Evolutionary conservation across 768 basidiomycete genomes (phyloP).

Genomic region (Boletus tylopilopsis): DNA sequence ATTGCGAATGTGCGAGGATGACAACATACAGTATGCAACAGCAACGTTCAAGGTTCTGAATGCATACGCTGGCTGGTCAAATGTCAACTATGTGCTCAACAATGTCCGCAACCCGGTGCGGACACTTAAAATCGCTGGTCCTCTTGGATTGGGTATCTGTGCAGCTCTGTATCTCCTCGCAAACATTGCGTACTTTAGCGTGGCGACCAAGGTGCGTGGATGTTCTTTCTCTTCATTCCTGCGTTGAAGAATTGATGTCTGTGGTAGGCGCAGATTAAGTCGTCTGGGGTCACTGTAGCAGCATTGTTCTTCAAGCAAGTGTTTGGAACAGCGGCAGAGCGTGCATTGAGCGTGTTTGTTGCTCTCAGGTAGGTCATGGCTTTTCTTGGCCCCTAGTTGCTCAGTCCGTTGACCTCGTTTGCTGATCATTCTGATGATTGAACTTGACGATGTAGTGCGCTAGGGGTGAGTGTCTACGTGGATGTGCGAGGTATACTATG

Average conservation of each 20-base stretch:
- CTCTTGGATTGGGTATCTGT: constrained; percentile 53
- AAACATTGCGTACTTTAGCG: constrained; percentile 56
- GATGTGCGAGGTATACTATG: not conserved
- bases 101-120: constrained; percentile 57
- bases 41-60: constrained; percentile 61
- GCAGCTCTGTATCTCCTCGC: constrained; percentile 51
- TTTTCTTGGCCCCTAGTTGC: not conserved
- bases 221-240: not conserved
- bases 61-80: constrained; percentile 51
- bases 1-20: not conserved
- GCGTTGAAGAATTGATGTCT: too few relatives aligned
- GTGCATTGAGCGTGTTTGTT: constrained; percentile 53
- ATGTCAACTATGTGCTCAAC: constrained; percentile 55
- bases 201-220: constrained; percentile 19
- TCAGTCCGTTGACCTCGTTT: not conserved
- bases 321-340: constrained; percentile 50
- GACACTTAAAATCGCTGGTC: constrained; percentile 60
- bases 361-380: constrained; percentile 43
- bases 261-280: constrained; percentile 40
- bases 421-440: not conserved
- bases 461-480: constrained; percentile 27
- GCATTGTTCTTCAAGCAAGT: constrained; percentile 57
- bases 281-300: constrained; percentile 54
- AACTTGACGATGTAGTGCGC: constrained; percentile 27
- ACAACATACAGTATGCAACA: constrained; percentile 46